Evolutionary conservation across 495 filamentous ascomycete species (phyloP), one percentile per base, ranked within the genome.

Genomic region (Penicillium bovifimosum): DNA sequence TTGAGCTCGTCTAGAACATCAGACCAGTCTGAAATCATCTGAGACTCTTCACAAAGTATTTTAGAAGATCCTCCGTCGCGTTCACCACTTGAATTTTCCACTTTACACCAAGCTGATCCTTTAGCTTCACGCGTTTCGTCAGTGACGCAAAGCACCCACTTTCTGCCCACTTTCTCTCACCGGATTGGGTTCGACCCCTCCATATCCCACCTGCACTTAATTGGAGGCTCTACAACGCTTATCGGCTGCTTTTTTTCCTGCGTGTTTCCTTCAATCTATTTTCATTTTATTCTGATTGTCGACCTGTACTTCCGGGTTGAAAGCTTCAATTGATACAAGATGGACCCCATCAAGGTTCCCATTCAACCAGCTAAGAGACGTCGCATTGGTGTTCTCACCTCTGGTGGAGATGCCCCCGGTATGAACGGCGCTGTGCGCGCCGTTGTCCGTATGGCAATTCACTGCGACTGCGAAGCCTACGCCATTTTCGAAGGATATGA

Each of bases 361-460:
- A 59, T 66, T 41, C 50, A 70, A 9, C 72, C 70, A 9, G 56
- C 74, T 41, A 79, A 77, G 62, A 85, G 83, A 65, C 90, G 92
- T 74, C 83, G 86, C 58, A 95, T 99, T 63, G 95, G 82, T 42
- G 86, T 97, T 53, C 88, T 99, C 86, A 99, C 95, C 54, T 93
- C 87, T 54, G 95, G 95, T 56, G 95, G 95, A 60, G 95, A 99
- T 76, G 90, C 92, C 34, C 93, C 95, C 5, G 95, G 95, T 60
- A 99, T 99, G 95, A 97, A 96, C 68, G 90, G 86, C 39, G 89
- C 87, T 18, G 91, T 96, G 9, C 81, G 95, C 39, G 95, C 95
- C 35, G 91, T 96, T 32, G 89, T 99, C 52, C 85, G 95, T 40
- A 96, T 89, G 85, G 80, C 88, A 26, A 88, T 97, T 55, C 83